Conservation (phyloP, 495 filamentous ascomycete genomes). For the Talaromyces proteolyticus region DNA sequence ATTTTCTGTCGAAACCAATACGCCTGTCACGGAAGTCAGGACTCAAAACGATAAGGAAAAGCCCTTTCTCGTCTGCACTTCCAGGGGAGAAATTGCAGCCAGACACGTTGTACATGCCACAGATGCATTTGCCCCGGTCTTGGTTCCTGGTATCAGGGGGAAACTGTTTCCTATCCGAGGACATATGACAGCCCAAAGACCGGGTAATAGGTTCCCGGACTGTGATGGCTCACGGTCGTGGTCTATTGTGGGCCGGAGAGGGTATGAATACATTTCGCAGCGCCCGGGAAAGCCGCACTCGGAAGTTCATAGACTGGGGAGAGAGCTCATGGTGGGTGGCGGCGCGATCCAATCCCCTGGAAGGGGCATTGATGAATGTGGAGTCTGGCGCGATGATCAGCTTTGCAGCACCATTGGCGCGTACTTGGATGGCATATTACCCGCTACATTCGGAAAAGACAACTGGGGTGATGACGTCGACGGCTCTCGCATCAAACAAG, state of each 20-base stretch:
- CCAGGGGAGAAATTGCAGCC: slow-evolving; percentile 25
- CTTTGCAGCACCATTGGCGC: slow-evolving; percentile 10
- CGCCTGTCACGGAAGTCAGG: slow-evolving; percentile 17
- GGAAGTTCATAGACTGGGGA: no score
- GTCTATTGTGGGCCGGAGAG: slow-evolving; percentile 23
- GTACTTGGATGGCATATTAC: slow-evolving; percentile 4
- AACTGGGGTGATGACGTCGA: slow-evolving; percentile 7
- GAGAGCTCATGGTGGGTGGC: slow-evolving; percentile 28
- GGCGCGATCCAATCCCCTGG: slow-evolving; percentile 21
- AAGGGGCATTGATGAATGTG: slow-evolving; percentile 23
- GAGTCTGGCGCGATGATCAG: slow-evolving; percentile 23
- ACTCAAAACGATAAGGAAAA: background rate
- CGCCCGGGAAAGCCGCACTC: background rate
- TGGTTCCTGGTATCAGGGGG: slow-evolving; percentile 35
- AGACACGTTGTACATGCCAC: slow-evolving; percentile 41
- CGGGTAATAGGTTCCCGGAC: slow-evolving; percentile 9
- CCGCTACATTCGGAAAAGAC: slow-evolving; percentile 12
- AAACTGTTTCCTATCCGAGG: slow-evolving; percentile 39
- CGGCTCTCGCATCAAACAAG: slow-evolving; percentile 38
- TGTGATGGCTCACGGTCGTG: slow-evolving; percentile 17
- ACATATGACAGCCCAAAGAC: slow-evolving; percentile 37
- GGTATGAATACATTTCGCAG: slow-evolving; percentile 31
- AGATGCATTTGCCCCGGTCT: slow-evolving; percentile 37
- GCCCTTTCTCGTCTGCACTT: slow-evolving; percentile 25
- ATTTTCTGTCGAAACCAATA: slow-evolving; percentile 32